Base-by-base conservation (phyloP, 495 filamentous ascomycete genomes). In the Cairneyella variabilis region DNA sequence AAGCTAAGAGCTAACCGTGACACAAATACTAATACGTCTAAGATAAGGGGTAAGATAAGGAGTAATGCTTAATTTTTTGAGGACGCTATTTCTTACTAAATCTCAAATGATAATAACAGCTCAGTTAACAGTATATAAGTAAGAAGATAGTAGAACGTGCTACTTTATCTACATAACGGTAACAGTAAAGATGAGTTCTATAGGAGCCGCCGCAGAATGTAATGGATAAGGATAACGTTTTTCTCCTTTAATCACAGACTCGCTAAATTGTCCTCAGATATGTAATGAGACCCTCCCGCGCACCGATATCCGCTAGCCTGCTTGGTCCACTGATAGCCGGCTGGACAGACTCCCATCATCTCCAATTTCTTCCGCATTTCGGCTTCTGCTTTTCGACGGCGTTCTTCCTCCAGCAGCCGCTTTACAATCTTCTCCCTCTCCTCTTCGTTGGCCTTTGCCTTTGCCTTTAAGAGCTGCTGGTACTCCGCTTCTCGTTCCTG, bases 271-370 rank as follows among this genome's bases (percentile, higher is more conserved):
- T 14, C 12, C 12, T 39, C 36, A 39, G 36, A 39, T 18, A 39
- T 57, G 18, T 42, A 80, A 67, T 83, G 78, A 5, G 51, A 54
- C 0, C 81, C 80, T 0, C 71, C 79, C 0, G 70, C 68, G 55
- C 82, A 83, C 11, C 78, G 52, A 63, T 80, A 84, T 11, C 81
- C 79, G 2, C 51, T 54, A 1, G 0, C 48, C 64, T 82, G 74
- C 44, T 68, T 71, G 32, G 84, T 75, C 82, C 82, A 85, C 2
- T 58, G 55, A 60, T 42, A 84, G 0, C 82, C 82, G 22, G 43
- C 17, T 2, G 62, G 61, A 60, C 82, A 87, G 0, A 62, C 32
- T 0, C 82, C 83, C 70, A 79, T 72, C 18, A 48, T 41, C 55
- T 48, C 51, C 48, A 85, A 58, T 56, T 73, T 80, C 27, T 59